phyloP scores from a whole-genome alignment of 1,284 basidiomycete species.

The Cryptococcus sp. region DNA sequence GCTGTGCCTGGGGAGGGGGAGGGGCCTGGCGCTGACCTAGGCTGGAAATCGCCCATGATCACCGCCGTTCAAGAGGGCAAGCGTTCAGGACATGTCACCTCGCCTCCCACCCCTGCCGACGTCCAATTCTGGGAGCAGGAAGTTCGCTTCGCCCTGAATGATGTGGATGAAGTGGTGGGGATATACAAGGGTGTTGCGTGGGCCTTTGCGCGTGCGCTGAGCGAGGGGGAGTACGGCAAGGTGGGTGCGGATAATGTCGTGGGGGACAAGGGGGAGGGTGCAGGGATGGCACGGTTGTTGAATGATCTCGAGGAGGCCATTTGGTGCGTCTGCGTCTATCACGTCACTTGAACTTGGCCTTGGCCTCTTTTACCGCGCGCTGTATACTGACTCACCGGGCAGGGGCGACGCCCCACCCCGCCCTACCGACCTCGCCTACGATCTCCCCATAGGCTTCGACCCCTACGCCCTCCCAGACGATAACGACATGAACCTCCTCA shows the following conservation, averaged over 20 bases:
- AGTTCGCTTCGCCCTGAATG: conserved; percentile 33
- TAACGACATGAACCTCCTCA: conserved; percentile 3
- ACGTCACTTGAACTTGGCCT: neutral
- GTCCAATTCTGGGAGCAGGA: conserved; percentile 39
- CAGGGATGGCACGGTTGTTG: conserved; percentile 36
- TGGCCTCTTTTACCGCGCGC: too few species aligned
- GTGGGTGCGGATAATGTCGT: conserved; percentile 31
- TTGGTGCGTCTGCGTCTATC: conserved; percentile 26
- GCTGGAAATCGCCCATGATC: conserved; percentile 36
- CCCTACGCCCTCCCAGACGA: conserved; percentile 30
- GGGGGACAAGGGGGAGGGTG: conserved; percentile 22
- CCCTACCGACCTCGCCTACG: conserved; percentile 41
- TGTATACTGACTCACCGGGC: neutral
- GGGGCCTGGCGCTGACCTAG: neutral
- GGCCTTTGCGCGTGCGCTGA: conserved; percentile 35
- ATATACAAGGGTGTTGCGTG: conserved; percentile 39
- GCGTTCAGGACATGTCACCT: conserved; percentile 22
- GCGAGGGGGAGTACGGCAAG: conserved; percentile 34
- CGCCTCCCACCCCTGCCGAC: conserved; percentile 23
- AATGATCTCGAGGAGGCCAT: conserved; percentile 46
- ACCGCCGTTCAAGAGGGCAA: conserved; percentile 41
- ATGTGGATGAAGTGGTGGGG: conserved; percentile 44
- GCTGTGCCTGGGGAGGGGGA: neutral
- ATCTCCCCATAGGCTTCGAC: conserved; percentile 40
- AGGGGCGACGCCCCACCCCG: conserved; percentile 45